Evolutionary conservation across 352 stramenopile species (phyloP).

Genomic region (Pythium brachiatum): DNA sequence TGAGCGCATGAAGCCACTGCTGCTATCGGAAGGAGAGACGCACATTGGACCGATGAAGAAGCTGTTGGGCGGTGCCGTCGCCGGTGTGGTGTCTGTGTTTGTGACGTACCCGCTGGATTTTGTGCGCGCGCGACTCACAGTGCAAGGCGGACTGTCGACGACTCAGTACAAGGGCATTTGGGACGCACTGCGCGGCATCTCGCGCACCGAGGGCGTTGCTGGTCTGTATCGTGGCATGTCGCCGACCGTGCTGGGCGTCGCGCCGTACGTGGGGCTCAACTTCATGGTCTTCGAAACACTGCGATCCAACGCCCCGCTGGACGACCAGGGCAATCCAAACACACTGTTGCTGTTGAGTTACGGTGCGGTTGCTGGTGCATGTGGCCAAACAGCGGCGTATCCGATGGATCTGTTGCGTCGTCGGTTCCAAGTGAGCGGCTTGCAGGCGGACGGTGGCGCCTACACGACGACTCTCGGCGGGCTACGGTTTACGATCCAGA

Average conservation of each 20-base stretch:
- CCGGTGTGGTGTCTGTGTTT: slow-evolving; percentile 65
- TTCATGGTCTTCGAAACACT: slow-evolving; percentile 78
- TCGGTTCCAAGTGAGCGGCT: slow-evolving; percentile 62
- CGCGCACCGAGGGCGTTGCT: slow-evolving; percentile 50
- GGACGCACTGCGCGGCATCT: slow-evolving; percentile 48
- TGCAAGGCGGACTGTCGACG: slow-evolving; percentile 57
- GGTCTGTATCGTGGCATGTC: slow-evolving; percentile 62
- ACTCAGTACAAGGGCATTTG: slow-evolving; percentile 66
- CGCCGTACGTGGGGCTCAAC: slow-evolving; percentile 73
- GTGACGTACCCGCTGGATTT: slow-evolving; percentile 76
- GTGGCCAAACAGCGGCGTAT: slow-evolving; percentile 68
- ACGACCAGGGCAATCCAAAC: slow-evolving; percentile 47
- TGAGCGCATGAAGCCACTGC: slow-evolving; percentile 50
- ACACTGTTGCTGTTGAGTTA: slow-evolving; percentile 54
- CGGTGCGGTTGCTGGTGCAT: slow-evolving; percentile 62
- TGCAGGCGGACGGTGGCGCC: slow-evolving; percentile 27
- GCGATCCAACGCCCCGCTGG: slow-evolving; percentile 38
- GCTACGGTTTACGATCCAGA: slow-evolving; percentile 41
- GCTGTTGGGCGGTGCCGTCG: slow-evolving; percentile 49
- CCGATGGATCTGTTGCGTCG: slow-evolving; percentile 75
- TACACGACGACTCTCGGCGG: slow-evolving; percentile 58
- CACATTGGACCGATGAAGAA: slow-evolving; percentile 48
- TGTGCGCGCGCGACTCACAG: slow-evolving; percentile 65
- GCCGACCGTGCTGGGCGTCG: slow-evolving; percentile 65
- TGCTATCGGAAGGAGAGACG: slow-evolving; percentile 39